Base-by-base conservation (phyloP, 2,329 filamentous ascomycete species). In the Epichloe baconii region DNA sequence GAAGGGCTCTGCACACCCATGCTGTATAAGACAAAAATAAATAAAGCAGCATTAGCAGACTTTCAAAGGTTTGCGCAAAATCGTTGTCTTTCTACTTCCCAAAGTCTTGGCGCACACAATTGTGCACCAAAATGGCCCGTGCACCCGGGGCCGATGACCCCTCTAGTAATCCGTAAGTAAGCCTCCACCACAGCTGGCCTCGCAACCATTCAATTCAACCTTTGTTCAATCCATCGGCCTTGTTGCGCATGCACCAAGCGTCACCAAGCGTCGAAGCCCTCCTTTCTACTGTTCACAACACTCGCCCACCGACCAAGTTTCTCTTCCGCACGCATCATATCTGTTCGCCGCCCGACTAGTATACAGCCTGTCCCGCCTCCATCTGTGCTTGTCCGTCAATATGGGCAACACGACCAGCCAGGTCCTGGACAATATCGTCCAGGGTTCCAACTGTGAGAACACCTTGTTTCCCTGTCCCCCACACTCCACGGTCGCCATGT, bases 341-440 rank as follows among this genome's bases (percentile, higher is more conserved):
- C 19, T 11, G 17, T 12, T n/a, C 14, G 10, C 8, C 17, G 40
- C 40, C 17, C 40, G 40, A 21, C 17, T 5, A 14, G 12, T 21
- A 31, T 10, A 17, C 43, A 44, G 21, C 6, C 40, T 21, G 19
- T 2, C 40, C 19, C 7, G 21, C 4, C 14, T 14, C 7, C 42
- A 17, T 15, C n/a, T 34, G 43, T 15, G 21, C 40, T n/a, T 44
- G 41, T 34, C 21, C 31, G 15, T 43, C 50, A 61, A 59, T 58
- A 85, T 85, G 82, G 82, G 82, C 60, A 85, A 85, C 69, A 79
- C 79, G 52, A 81, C 79, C 59, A 85, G 81, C 66, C 72, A 77
- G 60, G 84, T 97, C 67, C 78, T 97, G 69, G 91, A 97, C 71
- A 93, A 86, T 71, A 96, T 98, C 63, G 90, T 96, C 67, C 87